Evolutionary conservation across 129 eudicot genomes (phyloP), one percentile per base, ranked within the genome.

Genomic region (Arctium lappa): DNA sequence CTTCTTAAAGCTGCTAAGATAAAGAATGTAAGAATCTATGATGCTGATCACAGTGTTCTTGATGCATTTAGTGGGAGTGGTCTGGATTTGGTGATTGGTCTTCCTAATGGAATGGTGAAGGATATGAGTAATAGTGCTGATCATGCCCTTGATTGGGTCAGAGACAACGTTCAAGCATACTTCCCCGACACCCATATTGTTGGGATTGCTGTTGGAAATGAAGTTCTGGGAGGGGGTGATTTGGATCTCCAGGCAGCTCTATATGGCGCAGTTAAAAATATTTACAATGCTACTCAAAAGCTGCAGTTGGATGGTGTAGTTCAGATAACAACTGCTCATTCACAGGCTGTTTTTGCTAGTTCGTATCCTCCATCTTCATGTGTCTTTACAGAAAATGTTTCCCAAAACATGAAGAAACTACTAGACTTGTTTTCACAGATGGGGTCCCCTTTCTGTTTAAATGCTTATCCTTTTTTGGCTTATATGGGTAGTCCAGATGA

Each of bases 341-440:
- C 94, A 11, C 90, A 84, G 77, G 97, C 87, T 8, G 98, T 95
- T 73, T 95, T 95, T 75, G 82, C 82, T 5, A 88, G 85, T 78
- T 91, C 98, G 8, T 95, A 86, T 81, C 98, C 98, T 27, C 98
- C 98, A 9, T 95, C 98, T 29, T 87, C 92, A 1, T 91, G 98
- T 48, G 82, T 83, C 27, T 95, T 95, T 69, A 88, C 40, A 44
- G 86, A 89, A 1, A 87, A 84, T 1, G 89, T 95, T 75, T 82
- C 83, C 9, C 90, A 88, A 80, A 87, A 84, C 72, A 92, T 95
- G 97, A 92, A 89, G 88, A 97, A 94, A 6, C 88, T 95, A 7
- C 75, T 95, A 84, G 97, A 88, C 38, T 92, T 92, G 76, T 95
- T 95, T 80, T 83, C 89, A 2, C 84, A 88, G 72, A 88, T 95